Percentiles rank a stretch among this genome's conserved stretches.
Conservation (phyloP, 2,329 filamentous ascomycete genomes). For the Neoascochyta sp. region DNA sequence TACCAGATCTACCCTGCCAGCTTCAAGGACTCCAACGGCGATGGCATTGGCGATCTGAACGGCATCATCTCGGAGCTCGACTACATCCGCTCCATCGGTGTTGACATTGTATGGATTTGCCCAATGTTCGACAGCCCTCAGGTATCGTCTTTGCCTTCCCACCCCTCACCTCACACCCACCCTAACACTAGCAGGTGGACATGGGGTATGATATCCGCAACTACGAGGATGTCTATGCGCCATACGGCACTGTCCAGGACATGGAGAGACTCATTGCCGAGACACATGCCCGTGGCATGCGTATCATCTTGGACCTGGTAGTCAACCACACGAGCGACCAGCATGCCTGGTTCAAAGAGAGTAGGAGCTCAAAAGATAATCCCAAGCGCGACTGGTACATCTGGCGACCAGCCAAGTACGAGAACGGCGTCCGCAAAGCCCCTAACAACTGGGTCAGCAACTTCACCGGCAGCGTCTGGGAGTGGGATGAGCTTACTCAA, state of each 20-base stretch:
- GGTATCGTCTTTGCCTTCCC: too few relatives aligned
- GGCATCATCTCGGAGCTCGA: constrained; percentile 57
- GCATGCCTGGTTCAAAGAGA: constrained; percentile 58
- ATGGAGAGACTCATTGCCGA: constrained; percentile 38
- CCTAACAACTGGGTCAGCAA: constrained; percentile 72
- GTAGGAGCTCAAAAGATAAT: constrained; percentile 48
- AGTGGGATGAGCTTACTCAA: constrained; percentile 66
- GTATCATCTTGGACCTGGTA: constrained; percentile 40
- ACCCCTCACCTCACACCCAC: too few relatives aligned
- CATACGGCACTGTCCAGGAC: constrained; percentile 40
- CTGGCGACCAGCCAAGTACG: constrained; percentile 47
- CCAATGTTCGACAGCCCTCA: constrained; percentile 48
- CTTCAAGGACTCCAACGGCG: constrained; percentile 57
- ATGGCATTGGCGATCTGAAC: constrained; percentile 55
- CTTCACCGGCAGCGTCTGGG: constrained; percentile 62
- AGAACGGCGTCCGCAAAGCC: constrained; percentile 59
- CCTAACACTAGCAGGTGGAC: too few relatives aligned
- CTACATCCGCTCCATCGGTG: constrained; percentile 51
- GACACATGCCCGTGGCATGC: constrained; percentile 37
- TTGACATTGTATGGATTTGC: constrained; percentile 38
- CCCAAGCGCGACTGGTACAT: constrained; percentile 56
- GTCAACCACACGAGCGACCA: constrained; percentile 41
- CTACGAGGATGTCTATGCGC: constrained; percentile 40
- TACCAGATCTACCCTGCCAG: constrained; percentile 63
- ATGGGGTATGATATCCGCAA: constrained; percentile 42